Evolutionary conservation across 805 yeast species (phyloP).

Genomic region (Candida ulmi): DNA sequence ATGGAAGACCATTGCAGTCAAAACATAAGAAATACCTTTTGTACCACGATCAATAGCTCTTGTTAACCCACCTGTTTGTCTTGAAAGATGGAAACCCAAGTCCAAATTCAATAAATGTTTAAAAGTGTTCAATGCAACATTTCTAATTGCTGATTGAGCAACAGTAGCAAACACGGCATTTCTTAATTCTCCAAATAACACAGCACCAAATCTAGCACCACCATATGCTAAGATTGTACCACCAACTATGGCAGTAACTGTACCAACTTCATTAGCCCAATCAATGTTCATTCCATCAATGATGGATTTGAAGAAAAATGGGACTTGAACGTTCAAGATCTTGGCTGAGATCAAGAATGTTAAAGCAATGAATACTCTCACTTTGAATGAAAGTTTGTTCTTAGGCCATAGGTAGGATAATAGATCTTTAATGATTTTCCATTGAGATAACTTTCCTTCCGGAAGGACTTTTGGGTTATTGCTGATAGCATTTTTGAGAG

Average conservation of each 20-base stretch:
- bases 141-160: constrained; percentile 88
- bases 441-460: constrained; percentile 30
- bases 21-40: constrained; percentile 89
- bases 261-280: constrained; percentile 63
- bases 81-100: constrained; percentile 79
- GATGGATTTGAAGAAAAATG: constrained; percentile 84
- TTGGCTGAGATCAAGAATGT: constrained; percentile 73
- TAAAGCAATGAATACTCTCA: constrained; percentile 74
- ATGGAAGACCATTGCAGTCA: constrained; percentile 96
- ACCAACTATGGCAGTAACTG: constrained; percentile 60
- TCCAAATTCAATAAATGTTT: constrained; percentile 79
- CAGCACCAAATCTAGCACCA: constrained; percentile 90
- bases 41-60: constrained; percentile 98
- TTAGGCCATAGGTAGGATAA: constrained; percentile 79
- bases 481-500: neutral
- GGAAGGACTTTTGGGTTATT: neutral
- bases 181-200: constrained; percentile 87
- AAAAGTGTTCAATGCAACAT: constrained; percentile 86
- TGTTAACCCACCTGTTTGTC: constrained; percentile 95
- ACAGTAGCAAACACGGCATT: constrained; percentile 95
- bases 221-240: constrained; percentile 82
- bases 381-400: constrained; percentile 55
- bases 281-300: constrained; percentile 92
- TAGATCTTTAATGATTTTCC: constrained; percentile 55
- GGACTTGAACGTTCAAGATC: constrained; percentile 89